phyloP scores from a whole-genome alignment of 495 filamentous ascomycete species.

The Penicillium goetzii region DNA sequence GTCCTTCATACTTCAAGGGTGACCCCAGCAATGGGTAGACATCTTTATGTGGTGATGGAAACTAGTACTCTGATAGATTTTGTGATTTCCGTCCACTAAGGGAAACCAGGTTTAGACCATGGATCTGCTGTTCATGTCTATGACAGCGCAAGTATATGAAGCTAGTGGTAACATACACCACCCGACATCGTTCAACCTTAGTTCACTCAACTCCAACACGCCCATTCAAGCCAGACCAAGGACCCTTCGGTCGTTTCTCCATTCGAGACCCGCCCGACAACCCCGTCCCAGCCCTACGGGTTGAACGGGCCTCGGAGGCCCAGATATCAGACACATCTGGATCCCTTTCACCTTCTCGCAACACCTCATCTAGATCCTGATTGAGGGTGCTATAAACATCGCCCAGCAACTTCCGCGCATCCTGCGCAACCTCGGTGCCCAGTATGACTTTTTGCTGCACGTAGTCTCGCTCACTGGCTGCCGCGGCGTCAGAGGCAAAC shows the following conservation, averaged over 20 bases:
- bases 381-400: slow-evolving; percentile 42
- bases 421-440: slow-evolving; percentile 38
- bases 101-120: too few species aligned
- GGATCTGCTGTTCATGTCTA: neutral
- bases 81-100: too few species aligned
- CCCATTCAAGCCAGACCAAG: slow-evolving; percentile 46
- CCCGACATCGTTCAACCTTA: neutral
- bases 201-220: slow-evolving; percentile 38
- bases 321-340: slow-evolving; percentile 40
- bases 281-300: slow-evolving; percentile 24
- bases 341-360: slow-evolving; percentile 23
- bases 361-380: slow-evolving; percentile 38
- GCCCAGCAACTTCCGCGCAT: slow-evolving; percentile 36
- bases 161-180: neutral
- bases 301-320: slow-evolving; percentile 38
- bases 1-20: too few species aligned
- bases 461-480: slow-evolving; percentile 36
- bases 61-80: too few species aligned
- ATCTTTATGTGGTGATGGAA: too few species aligned
- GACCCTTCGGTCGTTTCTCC: slow-evolving; percentile 37
- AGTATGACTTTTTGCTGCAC: slow-evolving; percentile 43
- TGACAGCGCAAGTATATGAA: neutral
- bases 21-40: too few species aligned
- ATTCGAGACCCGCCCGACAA: slow-evolving; percentile 25
- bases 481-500: slow-evolving; percentile 52